A percentile compares a stretch with the other conserved stretches of the same genome.
Conservation (phyloP, 23 red algal genomes). For the Agarophyton chilense region DNA sequence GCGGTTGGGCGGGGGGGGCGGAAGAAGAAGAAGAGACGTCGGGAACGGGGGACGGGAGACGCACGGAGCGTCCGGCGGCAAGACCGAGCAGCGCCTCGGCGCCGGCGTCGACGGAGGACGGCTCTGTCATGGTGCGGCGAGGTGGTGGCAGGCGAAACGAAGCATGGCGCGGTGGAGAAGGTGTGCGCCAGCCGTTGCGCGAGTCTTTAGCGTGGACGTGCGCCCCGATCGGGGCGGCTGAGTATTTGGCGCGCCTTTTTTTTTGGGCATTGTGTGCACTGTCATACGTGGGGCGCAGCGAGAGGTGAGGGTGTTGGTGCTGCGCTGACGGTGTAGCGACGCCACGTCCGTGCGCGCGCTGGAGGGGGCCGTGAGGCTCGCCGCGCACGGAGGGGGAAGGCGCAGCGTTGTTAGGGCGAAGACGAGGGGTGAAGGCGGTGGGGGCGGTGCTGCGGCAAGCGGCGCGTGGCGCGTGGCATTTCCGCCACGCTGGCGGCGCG, state of each 20-base stretch:
- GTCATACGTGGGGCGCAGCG: conserved; percentile 7
- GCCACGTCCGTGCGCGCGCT: background rate
- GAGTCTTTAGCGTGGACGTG: background rate
- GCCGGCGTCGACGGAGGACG: conserved; percentile 48
- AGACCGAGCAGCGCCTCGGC: conserved; percentile 71
- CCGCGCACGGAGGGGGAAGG: background rate
- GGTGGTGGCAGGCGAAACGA: background rate
- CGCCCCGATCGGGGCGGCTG: conserved; percentile 19
- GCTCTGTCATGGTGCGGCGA: conserved; percentile 23
- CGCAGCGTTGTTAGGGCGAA: no score
- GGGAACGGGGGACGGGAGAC: background rate
- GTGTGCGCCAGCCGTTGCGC: background rate
- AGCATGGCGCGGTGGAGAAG: background rate
- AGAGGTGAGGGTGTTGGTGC: no score
- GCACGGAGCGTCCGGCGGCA: conserved; percentile 31
- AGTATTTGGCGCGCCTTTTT: conserved; percentile 4
- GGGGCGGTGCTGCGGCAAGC: background rate
- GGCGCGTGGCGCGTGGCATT: background rate
- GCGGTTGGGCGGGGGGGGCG: conserved; percentile 4
- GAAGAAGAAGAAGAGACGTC: background rate
- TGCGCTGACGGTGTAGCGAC: background rate
- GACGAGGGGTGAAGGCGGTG: no score
- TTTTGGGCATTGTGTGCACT: background rate
- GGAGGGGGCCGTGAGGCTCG: background rate
- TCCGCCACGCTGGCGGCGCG: background rate